Evolutionary conservation across 1,139 yeast genomes (phyloP).

Genomic region (Protomyces inundatus): DNA sequence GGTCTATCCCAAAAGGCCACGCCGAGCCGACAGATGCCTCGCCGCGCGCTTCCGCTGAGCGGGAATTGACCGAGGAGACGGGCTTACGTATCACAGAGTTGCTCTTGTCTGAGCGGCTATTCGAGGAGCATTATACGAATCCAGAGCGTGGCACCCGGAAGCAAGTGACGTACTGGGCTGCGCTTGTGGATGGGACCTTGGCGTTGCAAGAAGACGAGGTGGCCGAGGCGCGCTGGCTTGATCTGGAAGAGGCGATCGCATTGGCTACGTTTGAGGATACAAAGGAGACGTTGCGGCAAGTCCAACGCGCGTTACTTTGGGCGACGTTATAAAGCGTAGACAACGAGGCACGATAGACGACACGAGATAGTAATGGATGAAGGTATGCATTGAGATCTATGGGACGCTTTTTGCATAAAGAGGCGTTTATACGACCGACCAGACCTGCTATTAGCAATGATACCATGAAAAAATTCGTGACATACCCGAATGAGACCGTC

Average conservation of each 20-base stretch:
- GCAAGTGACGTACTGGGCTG: neutral
- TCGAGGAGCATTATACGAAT: neutral
- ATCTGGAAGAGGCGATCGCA: neutral
- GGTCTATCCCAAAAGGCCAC: neutral
- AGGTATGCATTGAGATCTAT: neutral
- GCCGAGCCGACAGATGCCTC: neutral
- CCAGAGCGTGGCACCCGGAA: neutral
- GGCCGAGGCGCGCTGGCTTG: neutral
- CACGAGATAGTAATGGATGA: neutral
- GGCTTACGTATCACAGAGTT: neutral
- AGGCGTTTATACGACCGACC: slow-evolving; percentile 19
- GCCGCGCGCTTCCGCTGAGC: neutral
- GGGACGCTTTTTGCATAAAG: neutral
- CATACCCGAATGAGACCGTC: slow-evolving; percentile 52
- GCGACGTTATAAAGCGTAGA: neutral
- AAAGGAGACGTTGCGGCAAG: neutral
- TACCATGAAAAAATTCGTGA: neutral
- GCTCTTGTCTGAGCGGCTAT: neutral
- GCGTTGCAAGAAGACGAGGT: neutral
- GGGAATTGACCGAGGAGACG: neutral
- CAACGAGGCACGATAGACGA: neutral
- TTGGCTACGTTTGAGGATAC: neutral
- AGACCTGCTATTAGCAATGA: slow-evolving; percentile 9
- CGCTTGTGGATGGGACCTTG: neutral
- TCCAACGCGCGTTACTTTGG: neutral